Base-by-base conservation (phyloP, 2,329 filamentous ascomycete species). In the Didymella pinodella region DNA sequence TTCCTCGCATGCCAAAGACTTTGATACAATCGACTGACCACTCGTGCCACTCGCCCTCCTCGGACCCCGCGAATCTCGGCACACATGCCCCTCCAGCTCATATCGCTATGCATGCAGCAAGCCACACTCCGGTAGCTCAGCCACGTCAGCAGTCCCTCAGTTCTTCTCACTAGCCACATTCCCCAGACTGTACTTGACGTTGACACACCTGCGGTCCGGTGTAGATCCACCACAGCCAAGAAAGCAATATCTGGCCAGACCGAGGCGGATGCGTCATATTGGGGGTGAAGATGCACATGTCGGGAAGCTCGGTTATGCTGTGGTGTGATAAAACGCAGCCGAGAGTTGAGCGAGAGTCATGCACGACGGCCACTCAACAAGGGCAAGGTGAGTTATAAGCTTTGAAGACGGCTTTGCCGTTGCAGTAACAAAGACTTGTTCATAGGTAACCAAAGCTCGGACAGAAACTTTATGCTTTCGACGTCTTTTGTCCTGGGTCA, bases 151-250 rank as follows among this genome's bases (percentile, higher is more conserved):
- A 38, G 8, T 16, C 26, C 36, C 7, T 20, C 41, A 38, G 8
- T 16, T 18, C 25, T 4, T n/a, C 31, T 55, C 46, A 55, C 52
- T 44, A 55, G 52, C 52, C 52, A 55, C 52, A 44, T 32, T 48
- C 45, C 52, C 36, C 52, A 22, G 53, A 29, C n/a, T 40, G n/a
- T 10, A 26, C 36, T 22, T 20, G 11, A 32, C 32, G 11, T 40
- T 28, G 46, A 41, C 47, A 47, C 47, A 57, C 54, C 14, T 32
- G 26, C 38, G 34, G 38, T 52, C 54, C 43, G 43, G 48, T 48
- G 54, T 57, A 48, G 48, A 34, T 41, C 28, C 22, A 57, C 48
- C 38, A 41, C 20, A 22, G 38, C 38, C 31, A 36, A 36, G 32
- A n/a, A 2, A n/a, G 32, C 16, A 8, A n/a, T 16, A n/a, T 36